Percentiles rank a stretch among this genome's conserved stretches.
phyloP scores from a whole-genome alignment of 106 monocot genomes.

The Acorus calamus region DNA sequence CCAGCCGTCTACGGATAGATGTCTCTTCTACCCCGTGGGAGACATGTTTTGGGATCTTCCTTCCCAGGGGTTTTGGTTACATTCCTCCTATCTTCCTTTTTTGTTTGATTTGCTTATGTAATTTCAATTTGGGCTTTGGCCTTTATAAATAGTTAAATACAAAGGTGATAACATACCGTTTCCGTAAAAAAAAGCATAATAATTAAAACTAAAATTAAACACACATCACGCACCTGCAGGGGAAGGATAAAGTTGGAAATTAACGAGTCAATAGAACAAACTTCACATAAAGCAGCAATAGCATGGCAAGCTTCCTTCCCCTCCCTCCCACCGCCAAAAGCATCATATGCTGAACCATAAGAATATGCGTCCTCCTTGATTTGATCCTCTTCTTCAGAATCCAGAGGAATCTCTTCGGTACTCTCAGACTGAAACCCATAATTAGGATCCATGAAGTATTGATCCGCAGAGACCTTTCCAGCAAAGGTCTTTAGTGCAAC shows the following conservation, averaged over 20 bases:
- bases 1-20: too few relatives aligned
- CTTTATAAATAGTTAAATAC: too few relatives aligned
- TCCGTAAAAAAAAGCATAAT: neutral
- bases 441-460: conserved; percentile 30
- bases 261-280: conserved; percentile 86
- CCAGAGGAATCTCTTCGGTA: conserved; percentile 1
- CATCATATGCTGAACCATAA: conserved; percentile 78
- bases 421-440: conserved; percentile 10
- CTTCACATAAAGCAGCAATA: conserved; percentile 92
- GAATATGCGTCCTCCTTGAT: conserved; percentile 21
- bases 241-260: conserved; percentile 98
- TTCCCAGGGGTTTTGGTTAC: too few relatives aligned
- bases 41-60: too few relatives aligned
- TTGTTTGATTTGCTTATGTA: too few relatives aligned
- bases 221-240: conserved; percentile 46
- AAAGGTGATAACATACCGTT: too few relatives aligned
- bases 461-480: conserved; percentile 56
- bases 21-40: too few relatives aligned
- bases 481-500: conserved; percentile 67
- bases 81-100: too few relatives aligned
- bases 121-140: too few relatives aligned
- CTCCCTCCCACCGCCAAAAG: conserved; percentile 60
- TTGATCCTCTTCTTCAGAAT: conserved; percentile 1
- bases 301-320: conserved; percentile 82
- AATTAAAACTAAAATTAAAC: too few relatives aligned